Evolutionary conservation across 441 rosid genomes (phyloP), one percentile per base, ranked within the genome.

Genomic region (Euphorbia corollata): DNA sequence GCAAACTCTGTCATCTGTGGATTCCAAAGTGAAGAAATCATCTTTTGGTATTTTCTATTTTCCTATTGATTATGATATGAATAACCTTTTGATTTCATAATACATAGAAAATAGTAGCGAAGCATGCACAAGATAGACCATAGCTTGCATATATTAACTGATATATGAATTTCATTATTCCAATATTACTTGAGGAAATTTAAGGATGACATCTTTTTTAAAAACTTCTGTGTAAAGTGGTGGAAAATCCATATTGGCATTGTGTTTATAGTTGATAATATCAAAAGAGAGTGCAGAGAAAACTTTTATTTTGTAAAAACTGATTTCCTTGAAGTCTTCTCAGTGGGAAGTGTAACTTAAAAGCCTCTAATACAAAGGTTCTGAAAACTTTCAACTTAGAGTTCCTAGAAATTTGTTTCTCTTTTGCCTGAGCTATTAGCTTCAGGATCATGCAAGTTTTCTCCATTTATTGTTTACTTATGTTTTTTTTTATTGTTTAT

Each of bases 21-120:
- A 70, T 59, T 51, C 84, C 63, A 79, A 85, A 78, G 82, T 80
- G 73, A 87, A 85, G 75, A 80, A 77, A 57, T 79, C 74, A 27
- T 64, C 78, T 72, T 74, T 81, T 69, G 97, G 97, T 92, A 82
- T 18, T 72, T 67, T 59, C 16, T 53, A 43, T 63, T 19, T 12
- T 65, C 8, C 47, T 27, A 23, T 41, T 57, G 30, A 34, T 61
- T 47, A 39, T 20, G 11, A 9, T 55, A 23, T 38, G 1, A 34
- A 1, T 71, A 57, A 10, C 24, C 43, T 61, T 68, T 7, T 4
- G 9, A 65, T 34, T 13, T 7, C 16, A 30, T 4, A 20, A 9
- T 45, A 63, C 43, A 23, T 60, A 50, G 34, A 68, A 57, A n/a
- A 22, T 55, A 45, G 22, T 34, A 48, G 53, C 34, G 63, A 41